These are phyloP conservation scores for Talaromyces thailandensis DNA, from an alignment of 495 filamentous ascomycete genomes.

Conservation along the genomic window DNA sequence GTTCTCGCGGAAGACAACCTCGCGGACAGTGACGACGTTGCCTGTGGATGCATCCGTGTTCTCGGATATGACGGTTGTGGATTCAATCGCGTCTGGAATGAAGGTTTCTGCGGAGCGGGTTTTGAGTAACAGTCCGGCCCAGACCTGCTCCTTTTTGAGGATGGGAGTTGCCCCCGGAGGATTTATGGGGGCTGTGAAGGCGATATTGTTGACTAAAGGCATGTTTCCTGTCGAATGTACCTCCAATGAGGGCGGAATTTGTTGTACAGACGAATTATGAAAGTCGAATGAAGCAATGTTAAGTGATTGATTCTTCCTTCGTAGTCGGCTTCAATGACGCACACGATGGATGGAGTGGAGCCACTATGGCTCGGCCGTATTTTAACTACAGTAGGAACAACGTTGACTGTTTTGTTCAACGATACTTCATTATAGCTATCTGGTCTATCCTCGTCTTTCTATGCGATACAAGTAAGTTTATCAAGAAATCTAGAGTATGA, in stretches of 20 bases:
- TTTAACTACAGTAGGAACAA: too few relatives aligned
- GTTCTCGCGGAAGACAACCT: constrained; percentile 17
- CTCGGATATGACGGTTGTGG: constrained; percentile 29
- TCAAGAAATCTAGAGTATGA: too few relatives aligned
- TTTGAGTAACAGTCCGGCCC: constrained; percentile 43
- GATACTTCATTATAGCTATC: too few relatives aligned
- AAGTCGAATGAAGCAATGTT: neutral
- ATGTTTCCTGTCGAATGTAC: constrained; percentile 6
- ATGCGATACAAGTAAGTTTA: too few relatives aligned
- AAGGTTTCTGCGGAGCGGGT: constrained; percentile 41
- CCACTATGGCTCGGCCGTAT: too few relatives aligned
- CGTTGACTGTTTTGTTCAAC: too few relatives aligned
- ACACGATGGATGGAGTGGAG: neutral
- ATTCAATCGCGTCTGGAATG: constrained; percentile 34
- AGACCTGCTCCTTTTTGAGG: constrained; percentile 38
- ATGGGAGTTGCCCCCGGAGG: constrained; percentile 26
- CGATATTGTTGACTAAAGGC: constrained; percentile 29
- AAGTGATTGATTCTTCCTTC: too few relatives aligned
- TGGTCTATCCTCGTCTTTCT: too few relatives aligned
- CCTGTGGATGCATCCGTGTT: constrained; percentile 19
- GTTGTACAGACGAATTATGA: neutral
- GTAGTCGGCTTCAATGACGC: neutral
- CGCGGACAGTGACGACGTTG: constrained; percentile 18
- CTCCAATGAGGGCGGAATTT: neutral
- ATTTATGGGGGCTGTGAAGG: constrained; percentile 46